A percentile compares a stretch with the other conserved stretches of the same genome.
Conservation (phyloP, 805 yeast genomes). For the Yarrowia yakushimensis region DNA sequence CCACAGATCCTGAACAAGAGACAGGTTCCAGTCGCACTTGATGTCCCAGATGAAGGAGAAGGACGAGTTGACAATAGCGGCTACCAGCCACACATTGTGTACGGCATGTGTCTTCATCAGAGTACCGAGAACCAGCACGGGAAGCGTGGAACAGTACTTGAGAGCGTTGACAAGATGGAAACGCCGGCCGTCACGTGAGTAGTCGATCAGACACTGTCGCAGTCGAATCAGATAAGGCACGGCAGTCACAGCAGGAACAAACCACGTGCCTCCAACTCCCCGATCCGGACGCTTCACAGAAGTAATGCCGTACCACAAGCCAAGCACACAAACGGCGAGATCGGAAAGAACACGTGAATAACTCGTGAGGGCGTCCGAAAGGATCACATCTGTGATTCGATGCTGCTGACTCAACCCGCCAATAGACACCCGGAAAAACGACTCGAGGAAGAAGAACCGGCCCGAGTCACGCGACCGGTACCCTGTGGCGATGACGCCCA, state of each 20-base stretch:
- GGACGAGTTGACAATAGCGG: slow-evolving; percentile 60
- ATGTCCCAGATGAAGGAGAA: slow-evolving; percentile 90
- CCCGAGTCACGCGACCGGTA: slow-evolving; percentile 41
- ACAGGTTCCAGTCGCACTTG: slow-evolving; percentile 81
- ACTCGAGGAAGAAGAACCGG: slow-evolving; percentile 43
- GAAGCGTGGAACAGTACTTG: slow-evolving; percentile 68
- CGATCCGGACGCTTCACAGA: slow-evolving; percentile 38
- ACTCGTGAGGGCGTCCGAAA: slow-evolving; percentile 83
- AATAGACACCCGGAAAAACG: slow-evolving; percentile 47
- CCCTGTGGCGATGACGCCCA: slow-evolving; percentile 40
- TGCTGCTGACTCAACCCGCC: slow-evolving; percentile 58
- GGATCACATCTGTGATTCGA: slow-evolving; percentile 73
- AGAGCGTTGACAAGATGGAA: slow-evolving; percentile 65
- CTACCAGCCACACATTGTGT: slow-evolving; percentile 37
- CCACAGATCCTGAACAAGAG: slow-evolving; percentile 43
- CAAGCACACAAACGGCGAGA: slow-evolving; percentile 42
- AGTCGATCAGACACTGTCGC: slow-evolving; percentile 78
- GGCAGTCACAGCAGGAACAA: slow-evolving; percentile 40
- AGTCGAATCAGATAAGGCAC: slow-evolving; percentile 75
- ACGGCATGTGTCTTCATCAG: slow-evolving; percentile 30
- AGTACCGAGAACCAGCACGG: slow-evolving; percentile 44
- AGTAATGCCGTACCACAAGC: slow-evolving; percentile 27
- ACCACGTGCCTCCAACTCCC: slow-evolving; percentile 38
- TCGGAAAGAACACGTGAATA: slow-evolving; percentile 76
- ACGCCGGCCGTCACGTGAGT: slow-evolving; percentile 45